Evolutionary conservation across 148 eudicot species (phyloP).

Genomic region (Drosera capensis): DNA sequence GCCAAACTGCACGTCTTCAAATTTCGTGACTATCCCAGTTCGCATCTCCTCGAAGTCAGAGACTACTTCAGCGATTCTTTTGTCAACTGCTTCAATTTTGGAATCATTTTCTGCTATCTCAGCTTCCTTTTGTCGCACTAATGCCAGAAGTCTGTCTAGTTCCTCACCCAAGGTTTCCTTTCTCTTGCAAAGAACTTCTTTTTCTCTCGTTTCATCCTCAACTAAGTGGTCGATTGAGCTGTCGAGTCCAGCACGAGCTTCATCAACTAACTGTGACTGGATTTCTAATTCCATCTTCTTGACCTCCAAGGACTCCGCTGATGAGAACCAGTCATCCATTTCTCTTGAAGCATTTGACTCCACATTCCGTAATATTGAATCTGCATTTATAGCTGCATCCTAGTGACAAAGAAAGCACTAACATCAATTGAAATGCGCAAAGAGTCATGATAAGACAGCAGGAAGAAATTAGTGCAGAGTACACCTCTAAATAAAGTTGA

Average conservation of each 20-base stretch:
- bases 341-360: constrained; percentile 29
- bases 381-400: constrained; percentile 44
- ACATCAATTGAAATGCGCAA: not conserved
- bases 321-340: constrained; percentile 36
- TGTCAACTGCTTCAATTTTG: constrained; percentile 41
- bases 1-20: constrained; percentile 21
- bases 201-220: constrained; percentile 47
- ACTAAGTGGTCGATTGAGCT: constrained; percentile 34
- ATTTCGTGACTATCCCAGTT: constrained; percentile 23
- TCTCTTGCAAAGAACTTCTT: constrained; percentile 28
- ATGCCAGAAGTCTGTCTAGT: constrained; percentile 40
- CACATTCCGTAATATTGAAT: constrained; percentile 25
- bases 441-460: not conserved
- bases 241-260: constrained; percentile 24
- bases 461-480: too few species aligned
- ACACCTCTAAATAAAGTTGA: too few species aligned
- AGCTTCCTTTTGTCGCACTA: constrained; percentile 55
- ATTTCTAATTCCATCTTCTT: constrained; percentile 49
- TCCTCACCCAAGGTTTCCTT: constrained; percentile 35
- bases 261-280: constrained; percentile 36
- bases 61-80: constrained; percentile 41
- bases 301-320: constrained; percentile 39
- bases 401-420: constrained; percentile 9
- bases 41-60: constrained; percentile 39
- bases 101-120: constrained; percentile 48